Conservation (phyloP, 2,329 filamentous ascomycete genomes). For the Ustilaginoidea virens region DNA sequence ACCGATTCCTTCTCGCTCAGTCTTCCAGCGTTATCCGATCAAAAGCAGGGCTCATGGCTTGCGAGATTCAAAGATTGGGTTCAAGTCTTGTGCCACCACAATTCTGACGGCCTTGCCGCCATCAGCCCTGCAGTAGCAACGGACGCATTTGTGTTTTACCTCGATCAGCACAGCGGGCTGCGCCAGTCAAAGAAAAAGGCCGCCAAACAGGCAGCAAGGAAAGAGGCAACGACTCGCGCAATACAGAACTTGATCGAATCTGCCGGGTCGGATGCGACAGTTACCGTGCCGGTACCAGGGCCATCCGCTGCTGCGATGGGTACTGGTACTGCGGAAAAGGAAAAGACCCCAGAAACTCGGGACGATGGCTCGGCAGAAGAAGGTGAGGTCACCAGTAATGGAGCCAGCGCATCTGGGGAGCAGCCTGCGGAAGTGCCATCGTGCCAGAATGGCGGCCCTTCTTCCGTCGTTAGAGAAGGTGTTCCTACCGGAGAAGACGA, state of each 20-base stretch:
- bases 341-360: not conserved
- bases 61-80: conserved; percentile 20
- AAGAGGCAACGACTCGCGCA: conserved; percentile 11
- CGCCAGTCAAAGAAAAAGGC: conserved; percentile 16
- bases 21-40: conserved; percentile 13
- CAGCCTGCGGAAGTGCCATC: not conserved
- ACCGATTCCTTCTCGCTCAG: conserved; percentile 10
- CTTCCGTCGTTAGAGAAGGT: conserved; percentile 7
- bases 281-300: not conserved
- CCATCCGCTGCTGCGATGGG: too few species aligned
- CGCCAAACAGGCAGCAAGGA: conserved; percentile 15
- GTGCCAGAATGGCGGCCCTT: not conserved
- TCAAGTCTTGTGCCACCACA: conserved; percentile 14
- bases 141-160: conserved; percentile 15
- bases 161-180: conserved; percentile 15
- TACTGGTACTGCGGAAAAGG: too few species aligned
- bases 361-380: conserved; percentile 2
- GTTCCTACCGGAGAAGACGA: conserved; percentile 18
- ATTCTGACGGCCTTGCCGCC: conserved; percentile 8
- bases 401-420: conserved; percentile 1
- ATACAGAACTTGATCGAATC: conserved; percentile 10
- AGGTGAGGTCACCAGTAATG: conserved; percentile 1
- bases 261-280: conserved; percentile 4
- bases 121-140: conserved; percentile 11
- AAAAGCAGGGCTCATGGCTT: conserved; percentile 17